Evolutionary conservation across 805 yeast genomes (phyloP), one percentile per base, ranked within the genome.

Genomic region (Yarrowia sp.): DNA sequence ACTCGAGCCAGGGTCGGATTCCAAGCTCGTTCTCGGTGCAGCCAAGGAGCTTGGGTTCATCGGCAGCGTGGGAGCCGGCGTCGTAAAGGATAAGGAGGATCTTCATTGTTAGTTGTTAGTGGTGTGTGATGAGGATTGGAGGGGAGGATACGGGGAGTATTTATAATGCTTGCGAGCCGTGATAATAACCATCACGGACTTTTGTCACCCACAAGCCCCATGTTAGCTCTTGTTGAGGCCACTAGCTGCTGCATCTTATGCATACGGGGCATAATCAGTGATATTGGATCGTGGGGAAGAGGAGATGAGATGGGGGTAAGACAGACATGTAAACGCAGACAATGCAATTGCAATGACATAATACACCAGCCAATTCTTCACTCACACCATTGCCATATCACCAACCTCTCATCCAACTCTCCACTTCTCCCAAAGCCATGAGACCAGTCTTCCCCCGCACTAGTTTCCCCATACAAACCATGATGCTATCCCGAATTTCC

Each of bases 11-110:
- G 65, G 80, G 73, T 63, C 86, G 80, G 68, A 89, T 79, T 9
- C 95, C 95, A 57, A 89, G 81, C 69, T 88, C 92, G 74, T 88
- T 88, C 75, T 89, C 92, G 68, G 85, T 81, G 68, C 88, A 81
- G 31, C 95, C 96, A 66, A 86, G 79, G 65, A 89, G 80, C 68
- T 80, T 80, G 63, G 85, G 78, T 71, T 86, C 87, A 69, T 86
- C 84, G 45, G 73, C 68, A 66, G 90, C 90, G 71, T 85, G 88
- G 42, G 76, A 70, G 53, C 83, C 83, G 65, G 87, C 89, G 68
- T 77, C 76, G 79, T 85, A 86, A 68, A 86, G 79, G 63, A 85
- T 87, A 65, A 85, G 76, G 68, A 86, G 79, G 65, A 86, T 81
- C 74, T 80, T 80, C 71, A 70, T 69, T 48, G 63, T 65, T 13